Evolutionary conservation across 805 yeast genomes (phyloP), one percentile per base, ranked within the genome.

Genomic region (Lachancea nothofagi): DNA sequence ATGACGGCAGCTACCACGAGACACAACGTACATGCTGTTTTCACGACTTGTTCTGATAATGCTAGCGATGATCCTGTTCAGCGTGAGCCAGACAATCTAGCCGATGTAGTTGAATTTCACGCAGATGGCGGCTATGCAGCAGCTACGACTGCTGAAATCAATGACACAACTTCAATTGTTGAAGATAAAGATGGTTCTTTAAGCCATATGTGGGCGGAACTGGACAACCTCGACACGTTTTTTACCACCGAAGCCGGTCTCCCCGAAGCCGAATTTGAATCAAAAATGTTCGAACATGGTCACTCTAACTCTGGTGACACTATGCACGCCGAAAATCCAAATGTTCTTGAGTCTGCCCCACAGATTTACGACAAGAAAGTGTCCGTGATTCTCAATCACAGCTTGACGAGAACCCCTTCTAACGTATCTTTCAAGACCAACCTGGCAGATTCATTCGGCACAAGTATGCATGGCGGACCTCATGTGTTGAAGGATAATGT

Each of bases 11-110:
- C 95, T 0, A 75, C 84, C 12, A 85, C 97, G 1, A 69, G 97
- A 48, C 86, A 85, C 56, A 93, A 93, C 54, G 94, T 93, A 1
- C 97, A 93, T 60, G 89, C 97, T 0, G 97, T 93, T 3, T 93
- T 85, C 56, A 78, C 88, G 22, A 85, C 96, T 0, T 90, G 97
- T 55, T 73, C 75, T 58, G 55, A 51, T 14, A 52, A 47, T 23
- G 43, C 48, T 19, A 27, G 45, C 2, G 57, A 46, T 2, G 51
- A 50, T 13, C 47, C 44, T 6, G 38, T 40, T 7, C 34, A 46
- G 4, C 46, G 48, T 23, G 55, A 55, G 15, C 43, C 51, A 17
- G 47, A 46, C 30, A 43, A 40, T 17, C 29, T 53, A 29, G 57
- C 52, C 2, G 64, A 59, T 10, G 45, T 56, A 19, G 58, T 59